Base-by-base conservation (phyloP, 2,329 filamentous ascomycete species). In the Xylaria sp. region DNA sequence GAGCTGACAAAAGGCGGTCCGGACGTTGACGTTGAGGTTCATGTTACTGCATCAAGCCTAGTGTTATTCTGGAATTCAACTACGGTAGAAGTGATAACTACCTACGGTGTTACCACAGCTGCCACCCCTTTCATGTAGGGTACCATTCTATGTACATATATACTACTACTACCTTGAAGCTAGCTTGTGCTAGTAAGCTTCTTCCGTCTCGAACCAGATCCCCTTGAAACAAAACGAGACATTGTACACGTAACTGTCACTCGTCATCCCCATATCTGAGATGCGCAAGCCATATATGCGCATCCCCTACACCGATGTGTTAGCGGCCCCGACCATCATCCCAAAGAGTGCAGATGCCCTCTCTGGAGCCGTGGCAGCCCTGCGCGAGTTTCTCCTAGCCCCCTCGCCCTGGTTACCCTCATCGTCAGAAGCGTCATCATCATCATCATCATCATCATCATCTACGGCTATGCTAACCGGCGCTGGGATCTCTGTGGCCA, bases 401-500 rank as follows among this genome's bases (percentile, higher is more conserved):
- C 83, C 85, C 17, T 78, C 86, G 15, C 81, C 85, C 12, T 73
- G 85, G 15, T 50, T 57, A 12, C 52, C 52, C 15, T 61, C 58
- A 25, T 81, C 85, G 11, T 72, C 74, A 6, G 78, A 80, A 47
- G 78, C 86, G 17, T n/a, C 79, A 80, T 19, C 72, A n/a, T n/a
- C n/a, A n/a, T n/a, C n/a, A n/a, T n/a, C n/a, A n/a, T n/a, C n/a
- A n/a, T n/a, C n/a, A n/a, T n/a, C n/a, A n/a, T n/a, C 79, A 37
- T 77, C 77, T 25, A 84, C 82, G 9, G 80, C 82, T 57, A 78
- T 83, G 70, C 82, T 82, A 79, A 89, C 94, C 0, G 95, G 95
- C 11, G 95, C 95, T 2, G 95, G 95, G 2, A 91, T 99, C 53
- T 97, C 92, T 1, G 94, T 98, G 8, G 92, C 94, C 3, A 97